Conservation (phyloP, 2,329 filamentous ascomycete genomes). For the Chaetomiaceae sp. region DNA sequence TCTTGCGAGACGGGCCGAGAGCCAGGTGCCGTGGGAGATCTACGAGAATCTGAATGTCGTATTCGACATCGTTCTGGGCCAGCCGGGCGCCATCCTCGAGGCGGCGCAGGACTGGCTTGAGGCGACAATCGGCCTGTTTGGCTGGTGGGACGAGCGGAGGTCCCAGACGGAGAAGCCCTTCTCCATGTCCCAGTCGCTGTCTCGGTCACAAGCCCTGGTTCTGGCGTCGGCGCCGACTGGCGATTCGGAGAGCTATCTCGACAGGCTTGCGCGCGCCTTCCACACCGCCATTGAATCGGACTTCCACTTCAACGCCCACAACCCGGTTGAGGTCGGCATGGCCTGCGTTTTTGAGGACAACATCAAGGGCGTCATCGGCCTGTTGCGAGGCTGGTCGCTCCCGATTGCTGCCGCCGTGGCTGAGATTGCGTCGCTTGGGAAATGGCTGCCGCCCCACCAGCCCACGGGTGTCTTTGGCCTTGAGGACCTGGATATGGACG, state of each 20-base stretch:
- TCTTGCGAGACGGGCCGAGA: constrained; percentile 72
- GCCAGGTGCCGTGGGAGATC: constrained; percentile 82
- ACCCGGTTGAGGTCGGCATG: constrained; percentile 73
- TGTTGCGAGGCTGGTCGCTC: constrained; percentile 76
- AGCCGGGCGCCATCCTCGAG: constrained; percentile 68
- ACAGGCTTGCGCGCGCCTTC: constrained; percentile 68
- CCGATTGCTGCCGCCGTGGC: constrained; percentile 72
- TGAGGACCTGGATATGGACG: constrained; percentile 72
- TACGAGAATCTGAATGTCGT: constrained; percentile 79
- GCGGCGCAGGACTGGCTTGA: constrained; percentile 89
- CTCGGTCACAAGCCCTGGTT: constrained; percentile 37
- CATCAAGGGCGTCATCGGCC: constrained; percentile 66
- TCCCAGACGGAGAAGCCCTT: constrained; percentile 34
- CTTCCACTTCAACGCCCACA: constrained; percentile 71
- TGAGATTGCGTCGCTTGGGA: constrained; percentile 77
- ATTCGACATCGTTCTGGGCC: constrained; percentile 76
- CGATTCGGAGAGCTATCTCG: constrained; percentile 65
- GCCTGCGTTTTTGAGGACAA: constrained; percentile 82
- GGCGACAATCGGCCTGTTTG: constrained; percentile 73
- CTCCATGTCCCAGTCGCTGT: constrained; percentile 29
- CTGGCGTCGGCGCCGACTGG: constrained; percentile 37
- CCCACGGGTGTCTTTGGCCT: constrained; percentile 51
- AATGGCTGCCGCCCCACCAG: constrained; percentile 68
- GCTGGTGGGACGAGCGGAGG: constrained; percentile 84
- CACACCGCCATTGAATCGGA: constrained; percentile 64